Evolutionary conservation across 345 rosid species (phyloP), one percentile per base, ranked within the genome.

Genomic region (Camelina neglecta): DNA sequence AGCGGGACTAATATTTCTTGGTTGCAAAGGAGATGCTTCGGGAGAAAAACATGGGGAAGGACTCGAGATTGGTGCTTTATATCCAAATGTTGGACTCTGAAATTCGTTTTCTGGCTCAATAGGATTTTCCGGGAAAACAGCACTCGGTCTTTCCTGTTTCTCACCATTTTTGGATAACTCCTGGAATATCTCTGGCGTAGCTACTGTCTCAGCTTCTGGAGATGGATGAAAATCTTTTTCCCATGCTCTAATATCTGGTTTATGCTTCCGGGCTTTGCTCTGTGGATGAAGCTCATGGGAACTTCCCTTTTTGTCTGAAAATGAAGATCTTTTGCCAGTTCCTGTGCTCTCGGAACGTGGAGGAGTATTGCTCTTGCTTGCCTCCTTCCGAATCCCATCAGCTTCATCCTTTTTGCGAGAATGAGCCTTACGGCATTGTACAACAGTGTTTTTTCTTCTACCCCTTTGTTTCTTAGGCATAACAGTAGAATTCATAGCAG

Each of bases 21-120:
- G 82, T 60, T 80, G 75, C 53, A 48, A 53, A 56, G 59, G 84
- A 24, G 77, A 82, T 68, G 81, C 75, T 81, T 83, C 83, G 18
- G 85, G 89, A 56, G 79, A 75, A 72, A 81, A 67, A 78, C 81
- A 73, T 15, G 76, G 83, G 24, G 83, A 83, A 71, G 84, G 78
- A 50, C 79, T 87, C n/a, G 41, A 68, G 39, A 54, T 68, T 45
- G 90, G 90, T 21, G 82, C 80, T 79, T 57, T 72, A 61, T 81
- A 72, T 65, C 82, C 85, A 67, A 89, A 81, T 23, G 95, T 86
- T 75, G 92, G 98, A 84, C 96, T 88, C 67, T 64, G 84, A 57
- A 79, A 75, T 72, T 76, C 85, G 64, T 81, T 73, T 66, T 75
- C 82, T 59, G 74, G 83, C 53, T 83, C 82, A 15, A 62, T 35